Conservation (phyloP, 495 filamentous ascomycete genomes). For the Neurospora sp. region DNA sequence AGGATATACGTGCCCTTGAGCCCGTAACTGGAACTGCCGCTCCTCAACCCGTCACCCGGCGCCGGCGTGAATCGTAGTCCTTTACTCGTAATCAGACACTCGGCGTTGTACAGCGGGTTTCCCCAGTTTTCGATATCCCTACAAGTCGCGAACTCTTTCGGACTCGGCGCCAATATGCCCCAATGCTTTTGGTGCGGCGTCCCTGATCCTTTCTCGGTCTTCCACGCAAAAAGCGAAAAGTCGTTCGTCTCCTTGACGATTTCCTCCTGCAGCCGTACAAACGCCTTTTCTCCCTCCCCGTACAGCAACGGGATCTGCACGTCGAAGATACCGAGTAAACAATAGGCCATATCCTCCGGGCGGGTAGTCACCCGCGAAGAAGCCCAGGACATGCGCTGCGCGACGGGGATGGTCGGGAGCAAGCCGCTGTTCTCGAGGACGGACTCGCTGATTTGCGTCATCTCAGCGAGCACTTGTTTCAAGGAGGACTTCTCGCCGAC, state of each 20-base stretch:
- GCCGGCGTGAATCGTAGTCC: conserved; percentile 9
- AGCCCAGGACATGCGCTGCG: conserved; percentile 17
- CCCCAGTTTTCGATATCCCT: neutral
- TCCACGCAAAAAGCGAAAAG: conserved; percentile 9
- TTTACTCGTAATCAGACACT: conserved; percentile 8
- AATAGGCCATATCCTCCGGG: conserved; percentile 18
- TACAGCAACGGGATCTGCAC: conserved; percentile 13
- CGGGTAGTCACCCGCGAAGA: conserved; percentile 8
- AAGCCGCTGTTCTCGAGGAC: conserved; percentile 2
- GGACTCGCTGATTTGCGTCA: conserved; percentile 5
- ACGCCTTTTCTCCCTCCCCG: conserved; percentile 12
- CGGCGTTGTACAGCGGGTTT: conserved; percentile 9
- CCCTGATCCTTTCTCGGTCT: neutral
- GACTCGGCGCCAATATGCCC: conserved; percentile 6
- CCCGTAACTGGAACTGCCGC: neutral
- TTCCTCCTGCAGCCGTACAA: conserved; percentile 12
- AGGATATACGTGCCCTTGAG: conserved; percentile 6
- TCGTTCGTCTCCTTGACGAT: conserved; percentile 12
- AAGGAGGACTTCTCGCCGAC: conserved; percentile 8
- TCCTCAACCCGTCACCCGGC: conserved; percentile 1
- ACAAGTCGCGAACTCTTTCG: conserved; percentile 2
- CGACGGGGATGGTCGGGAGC: conserved; percentile 4
- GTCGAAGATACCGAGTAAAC: conserved; percentile 20
- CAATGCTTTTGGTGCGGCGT: conserved; percentile 4
- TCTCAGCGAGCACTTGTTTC: neutral